Evolutionary conservation across 495 filamentous ascomycete genomes (phyloP).

Genomic region (Xylaria scruposa): DNA sequence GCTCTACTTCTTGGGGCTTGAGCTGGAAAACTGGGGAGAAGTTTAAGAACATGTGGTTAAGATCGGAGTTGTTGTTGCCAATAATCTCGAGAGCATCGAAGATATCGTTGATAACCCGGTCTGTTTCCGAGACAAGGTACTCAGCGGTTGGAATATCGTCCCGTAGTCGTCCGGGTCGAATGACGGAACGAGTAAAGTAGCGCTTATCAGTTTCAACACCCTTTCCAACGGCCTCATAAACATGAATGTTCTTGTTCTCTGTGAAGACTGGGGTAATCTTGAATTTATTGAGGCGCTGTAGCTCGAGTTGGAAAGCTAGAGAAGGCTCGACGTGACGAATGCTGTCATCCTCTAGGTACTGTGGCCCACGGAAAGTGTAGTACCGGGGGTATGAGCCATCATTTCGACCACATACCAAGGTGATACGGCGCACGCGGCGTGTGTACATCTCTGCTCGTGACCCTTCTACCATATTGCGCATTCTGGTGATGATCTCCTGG

Average conservation of each 20-base stretch:
- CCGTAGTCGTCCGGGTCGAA: constrained; percentile 88
- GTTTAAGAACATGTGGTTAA: constrained; percentile 99
- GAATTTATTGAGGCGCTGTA: constrained; percentile 93
- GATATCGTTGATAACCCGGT: constrained; percentile 96
- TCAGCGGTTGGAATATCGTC: constrained; percentile 97
- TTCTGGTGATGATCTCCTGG: constrained; percentile 75
- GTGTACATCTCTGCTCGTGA: constrained; percentile 82
- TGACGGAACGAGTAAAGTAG: constrained; percentile 95
- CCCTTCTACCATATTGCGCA: constrained; percentile 76
- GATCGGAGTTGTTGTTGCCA: constrained; percentile 97
- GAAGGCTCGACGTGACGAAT: constrained; percentile 98
- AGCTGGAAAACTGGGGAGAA: constrained; percentile 96
- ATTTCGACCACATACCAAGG: constrained; percentile 94
- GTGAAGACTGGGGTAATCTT: constrained; percentile 97
- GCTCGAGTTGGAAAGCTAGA: constrained; percentile 96
- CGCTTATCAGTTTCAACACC: constrained; percentile 93
- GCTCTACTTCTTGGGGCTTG: constrained; percentile 86
- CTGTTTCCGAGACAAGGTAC: constrained; percentile 96
- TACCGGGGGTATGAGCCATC: constrained; percentile 96
- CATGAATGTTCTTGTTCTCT: constrained; percentile 97
- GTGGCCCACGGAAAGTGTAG: constrained; percentile 95
- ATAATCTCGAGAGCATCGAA: constrained; percentile 97
- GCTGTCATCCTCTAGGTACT: constrained; percentile 86
- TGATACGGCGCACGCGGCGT: constrained; percentile 84
- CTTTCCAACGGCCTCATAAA: constrained; percentile 96